These are phyloP conservation scores for Cercospora beticola DNA, from an alignment of 2,329 filamentous ascomycete species.

Conservation along the genomic window DNA sequence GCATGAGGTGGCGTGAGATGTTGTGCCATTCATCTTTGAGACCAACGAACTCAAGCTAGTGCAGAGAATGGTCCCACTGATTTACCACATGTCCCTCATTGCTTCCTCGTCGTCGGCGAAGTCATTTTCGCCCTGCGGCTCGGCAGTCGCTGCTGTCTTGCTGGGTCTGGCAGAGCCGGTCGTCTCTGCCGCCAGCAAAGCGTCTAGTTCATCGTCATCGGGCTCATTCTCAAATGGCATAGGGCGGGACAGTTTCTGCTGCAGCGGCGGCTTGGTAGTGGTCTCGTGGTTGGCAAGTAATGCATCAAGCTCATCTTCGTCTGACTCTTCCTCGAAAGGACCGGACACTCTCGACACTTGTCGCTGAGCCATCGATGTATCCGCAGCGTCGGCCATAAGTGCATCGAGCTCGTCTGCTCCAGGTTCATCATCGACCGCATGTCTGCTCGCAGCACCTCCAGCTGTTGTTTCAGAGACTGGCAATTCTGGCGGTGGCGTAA, in stretches of 20 bases:
- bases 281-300: neutral
- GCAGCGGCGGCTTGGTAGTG: neutral
- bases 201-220: conserved; percentile 49
- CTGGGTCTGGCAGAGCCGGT: neutral
- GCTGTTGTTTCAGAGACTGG: conserved; percentile 15
- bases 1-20: neutral
- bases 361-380: conserved; percentile 1
- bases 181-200: conserved; percentile 53
- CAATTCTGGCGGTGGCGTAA: conserved; percentile 14
- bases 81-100: conserved; percentile 52
- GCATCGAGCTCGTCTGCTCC: conserved; percentile 33
- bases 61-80: neutral
- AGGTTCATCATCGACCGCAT: conserved; percentile 18
- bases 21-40: neutral
- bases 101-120: conserved; percentile 66
- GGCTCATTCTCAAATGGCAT: conserved; percentile 24
- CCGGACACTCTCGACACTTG: conserved; percentile 25
- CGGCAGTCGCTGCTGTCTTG: neutral
- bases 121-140: conserved; percentile 33
- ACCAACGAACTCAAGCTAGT: neutral
- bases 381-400: conserved; percentile 24
- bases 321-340: conserved; percentile 22
- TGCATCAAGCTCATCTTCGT: conserved; percentile 20
- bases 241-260: conserved; percentile 21
- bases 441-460: neutral